Evolutionary conservation across 139 green algal species (phyloP).

Genomic region (Monoraphidium neglectum): DNA sequence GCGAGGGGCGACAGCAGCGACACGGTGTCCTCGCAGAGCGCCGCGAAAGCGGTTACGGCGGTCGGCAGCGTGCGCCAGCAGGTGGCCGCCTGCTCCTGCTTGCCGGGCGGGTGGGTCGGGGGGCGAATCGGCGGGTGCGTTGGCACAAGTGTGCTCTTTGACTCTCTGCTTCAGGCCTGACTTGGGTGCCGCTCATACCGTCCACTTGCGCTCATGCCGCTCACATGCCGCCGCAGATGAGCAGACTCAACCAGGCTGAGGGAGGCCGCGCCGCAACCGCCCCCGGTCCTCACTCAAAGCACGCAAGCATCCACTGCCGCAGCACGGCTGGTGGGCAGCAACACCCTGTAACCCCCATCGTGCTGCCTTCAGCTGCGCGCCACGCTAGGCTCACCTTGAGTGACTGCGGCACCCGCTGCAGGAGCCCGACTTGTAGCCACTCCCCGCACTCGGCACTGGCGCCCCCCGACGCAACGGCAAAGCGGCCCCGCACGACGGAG

Average conservation of each 20-base stretch:
- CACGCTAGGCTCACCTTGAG: neutral
- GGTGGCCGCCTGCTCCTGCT: slow-evolving; percentile 13
- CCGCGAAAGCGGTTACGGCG: neutral
- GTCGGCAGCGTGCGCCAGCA: slow-evolving; percentile 32
- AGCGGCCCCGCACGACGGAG: neutral
- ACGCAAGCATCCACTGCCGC: neutral
- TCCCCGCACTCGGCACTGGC: slow-evolving; percentile 40
- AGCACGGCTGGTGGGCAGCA: slow-evolving; percentile 5
- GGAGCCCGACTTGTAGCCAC: slow-evolving; percentile 33
- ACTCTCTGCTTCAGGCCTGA: too few species aligned
- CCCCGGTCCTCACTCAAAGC: too few species aligned
- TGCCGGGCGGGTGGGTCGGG: neutral
- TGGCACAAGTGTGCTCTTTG: too few species aligned
- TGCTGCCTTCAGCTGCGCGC: neutral
- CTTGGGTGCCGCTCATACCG: neutral
- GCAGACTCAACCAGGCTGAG: too few species aligned
- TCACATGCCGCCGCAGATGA: too few species aligned
- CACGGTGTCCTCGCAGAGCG: slow-evolving; percentile 5
- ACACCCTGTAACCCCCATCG: neutral
- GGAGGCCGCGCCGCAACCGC: too few species aligned
- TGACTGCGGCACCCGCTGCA: slow-evolving; percentile 9
- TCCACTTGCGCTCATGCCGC: neutral
- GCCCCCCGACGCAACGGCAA: slow-evolving; percentile 36
- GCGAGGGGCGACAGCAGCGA: slow-evolving; percentile 27
- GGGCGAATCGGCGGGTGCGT: neutral